These are phyloP conservation scores for Phyllosticta citriasiana DNA, from an alignment of 2,329 filamentous ascomycete species.

Conservation along the genomic window DNA sequence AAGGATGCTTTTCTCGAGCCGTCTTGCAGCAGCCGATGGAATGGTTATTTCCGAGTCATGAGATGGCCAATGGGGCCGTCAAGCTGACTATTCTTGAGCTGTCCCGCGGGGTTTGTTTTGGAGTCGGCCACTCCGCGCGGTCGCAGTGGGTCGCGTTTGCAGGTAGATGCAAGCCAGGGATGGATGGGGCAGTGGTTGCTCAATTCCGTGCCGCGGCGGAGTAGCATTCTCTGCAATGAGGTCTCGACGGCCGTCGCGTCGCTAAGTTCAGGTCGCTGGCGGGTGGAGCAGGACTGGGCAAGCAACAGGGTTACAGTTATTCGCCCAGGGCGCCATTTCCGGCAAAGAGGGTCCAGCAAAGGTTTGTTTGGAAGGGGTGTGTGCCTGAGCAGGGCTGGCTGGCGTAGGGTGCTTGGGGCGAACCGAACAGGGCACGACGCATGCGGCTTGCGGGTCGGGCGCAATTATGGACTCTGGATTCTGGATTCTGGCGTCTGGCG, in stretches of 20 bases:
- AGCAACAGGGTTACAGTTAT: background rate
- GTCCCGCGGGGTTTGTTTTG: background rate
- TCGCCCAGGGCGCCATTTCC: background rate
- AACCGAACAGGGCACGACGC: background rate
- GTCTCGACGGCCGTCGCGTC: background rate
- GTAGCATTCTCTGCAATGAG: background rate
- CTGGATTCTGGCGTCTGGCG: too few species aligned
- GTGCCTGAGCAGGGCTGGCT: background rate
- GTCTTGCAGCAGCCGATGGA: background rate
- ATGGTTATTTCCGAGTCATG: background rate
- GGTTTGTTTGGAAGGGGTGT: background rate
- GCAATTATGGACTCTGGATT: background rate
- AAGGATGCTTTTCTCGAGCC: background rate
- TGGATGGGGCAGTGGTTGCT: background rate
- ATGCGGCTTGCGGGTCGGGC: background rate
- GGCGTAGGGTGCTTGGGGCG: background rate
- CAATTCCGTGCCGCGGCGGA: background rate
- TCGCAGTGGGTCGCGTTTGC: background rate
- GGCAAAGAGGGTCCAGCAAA: background rate
- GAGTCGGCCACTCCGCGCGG: too few species aligned
- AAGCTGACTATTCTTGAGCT: background rate
- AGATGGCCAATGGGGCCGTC: background rate
- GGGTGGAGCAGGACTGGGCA: background rate
- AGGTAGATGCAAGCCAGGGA: background rate
- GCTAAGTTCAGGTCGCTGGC: background rate